Percentiles rank a stretch among this genome's conserved stretches.
phyloP scores from a whole-genome alignment of 2,329 filamentous ascomycete species.

The Sarocladiaceae sp. region DNA sequence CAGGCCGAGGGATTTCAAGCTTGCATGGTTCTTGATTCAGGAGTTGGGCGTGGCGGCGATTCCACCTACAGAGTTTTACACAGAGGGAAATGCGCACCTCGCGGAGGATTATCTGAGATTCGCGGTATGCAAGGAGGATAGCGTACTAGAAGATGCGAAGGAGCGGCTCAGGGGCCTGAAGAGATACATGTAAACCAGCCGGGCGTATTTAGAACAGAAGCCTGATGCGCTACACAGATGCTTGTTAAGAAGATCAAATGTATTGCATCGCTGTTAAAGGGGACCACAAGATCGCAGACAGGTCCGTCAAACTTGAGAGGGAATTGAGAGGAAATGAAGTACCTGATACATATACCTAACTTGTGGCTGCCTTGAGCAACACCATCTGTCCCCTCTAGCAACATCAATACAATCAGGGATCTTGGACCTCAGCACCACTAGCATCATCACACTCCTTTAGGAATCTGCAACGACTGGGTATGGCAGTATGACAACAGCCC shows the following conservation, averaged over 20 bases:
- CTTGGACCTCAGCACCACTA: neutral
- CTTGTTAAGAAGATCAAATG: neutral
- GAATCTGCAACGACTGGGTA: constrained; percentile 1
- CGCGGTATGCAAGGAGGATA: constrained; percentile 92
- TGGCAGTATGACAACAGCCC: constrained; percentile 2
- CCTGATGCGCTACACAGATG: neutral
- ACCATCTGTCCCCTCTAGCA: too few species aligned
- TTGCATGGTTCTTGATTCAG: constrained; percentile 94
- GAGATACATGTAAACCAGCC: constrained; percentile 53
- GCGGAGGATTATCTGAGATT: constrained; percentile 93
- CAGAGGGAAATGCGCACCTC: constrained; percentile 71
- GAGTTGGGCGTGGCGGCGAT: constrained; percentile 95
- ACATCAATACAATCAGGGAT: too few species aligned
- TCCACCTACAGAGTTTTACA: constrained; percentile 96
- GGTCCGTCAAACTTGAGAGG: too few species aligned
- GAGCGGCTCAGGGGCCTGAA: constrained; percentile 65
- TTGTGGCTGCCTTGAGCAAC: too few species aligned
- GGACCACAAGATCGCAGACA: too few species aligned
- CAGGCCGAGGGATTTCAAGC: constrained; percentile 86
- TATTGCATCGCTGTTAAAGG: too few species aligned
- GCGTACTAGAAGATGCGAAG: constrained; percentile 74
- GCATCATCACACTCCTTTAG: neutral
- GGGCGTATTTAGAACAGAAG: neutral
- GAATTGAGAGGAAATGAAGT: too few species aligned
- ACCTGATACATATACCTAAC: too few species aligned